Conservation (phyloP, 1,139 yeast species). For the Protomyces inundatus region DNA sequence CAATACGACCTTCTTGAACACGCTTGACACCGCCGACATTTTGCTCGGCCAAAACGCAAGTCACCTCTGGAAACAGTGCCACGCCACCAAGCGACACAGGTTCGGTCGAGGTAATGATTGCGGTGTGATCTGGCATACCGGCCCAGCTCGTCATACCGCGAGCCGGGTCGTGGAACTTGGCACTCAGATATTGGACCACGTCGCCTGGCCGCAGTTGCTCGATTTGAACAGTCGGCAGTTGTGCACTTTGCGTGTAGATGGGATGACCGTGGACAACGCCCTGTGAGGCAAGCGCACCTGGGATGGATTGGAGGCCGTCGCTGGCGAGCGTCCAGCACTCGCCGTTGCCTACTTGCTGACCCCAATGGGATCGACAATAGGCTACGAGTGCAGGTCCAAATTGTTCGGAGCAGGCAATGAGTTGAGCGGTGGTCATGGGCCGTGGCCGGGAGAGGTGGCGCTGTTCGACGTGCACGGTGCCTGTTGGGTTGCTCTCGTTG, state of each 20-base stretch:
- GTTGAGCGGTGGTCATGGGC: constrained; percentile 39
- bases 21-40: constrained; percentile 48
- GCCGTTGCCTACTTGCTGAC: constrained; percentile 59
- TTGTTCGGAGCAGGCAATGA: constrained; percentile 32
- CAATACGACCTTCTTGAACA: constrained; percentile 44
- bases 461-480: background rate
- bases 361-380: constrained; percentile 57
- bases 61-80: constrained; percentile 29
- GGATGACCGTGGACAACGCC: constrained; percentile 58
- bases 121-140: constrained; percentile 68
- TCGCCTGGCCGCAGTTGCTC: constrained; percentile 47
- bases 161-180: constrained; percentile 43
- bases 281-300: constrained; percentile 56
- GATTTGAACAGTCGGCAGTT: constrained; percentile 34
- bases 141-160: constrained; percentile 34
- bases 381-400: constrained; percentile 46
- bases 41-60: constrained; percentile 44
- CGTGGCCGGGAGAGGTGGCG: constrained; percentile 49
- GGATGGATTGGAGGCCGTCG: constrained; percentile 58
- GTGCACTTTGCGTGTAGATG: constrained; percentile 41
- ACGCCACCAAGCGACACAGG: background rate
- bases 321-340: constrained; percentile 77
- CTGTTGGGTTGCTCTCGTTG: constrained; percentile 29
- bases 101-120: constrained; percentile 47
- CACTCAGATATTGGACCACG: constrained; percentile 45